A percentile compares a stretch with the other conserved stretches of the same genome.
These are phyloP conservation scores for Jatropha curcas DNA, from an alignment of 345 rosid genomes.

Conservation along the genomic window DNA sequence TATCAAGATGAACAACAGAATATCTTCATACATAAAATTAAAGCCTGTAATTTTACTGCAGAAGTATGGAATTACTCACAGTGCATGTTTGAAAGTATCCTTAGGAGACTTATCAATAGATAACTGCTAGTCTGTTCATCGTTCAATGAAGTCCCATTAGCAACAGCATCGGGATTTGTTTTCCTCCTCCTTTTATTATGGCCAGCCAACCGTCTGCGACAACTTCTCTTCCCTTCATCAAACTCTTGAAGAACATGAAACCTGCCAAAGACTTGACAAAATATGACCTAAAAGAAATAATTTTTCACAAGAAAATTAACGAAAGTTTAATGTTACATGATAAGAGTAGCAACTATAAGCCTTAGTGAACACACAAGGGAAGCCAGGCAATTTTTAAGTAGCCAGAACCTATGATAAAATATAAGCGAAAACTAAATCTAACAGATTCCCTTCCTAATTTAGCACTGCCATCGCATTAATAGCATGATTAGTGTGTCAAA, in stretches of 20 bases:
- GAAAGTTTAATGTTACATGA: background rate
- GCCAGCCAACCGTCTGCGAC: conserved; percentile 98
- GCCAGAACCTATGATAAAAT: background rate
- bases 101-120: conserved; percentile 77
- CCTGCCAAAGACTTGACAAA: conserved; percentile 43
- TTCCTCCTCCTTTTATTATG: conserved; percentile 97
- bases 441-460: background rate
- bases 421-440: background rate
- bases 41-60: background rate
- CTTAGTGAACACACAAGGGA: background rate
- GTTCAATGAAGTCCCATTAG: conserved; percentile 52
- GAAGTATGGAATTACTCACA: conserved; percentile 47
- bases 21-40: background rate
- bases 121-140: conserved; percentile 83
- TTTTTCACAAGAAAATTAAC: background rate
- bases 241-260: conserved; percentile 97
- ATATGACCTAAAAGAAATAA: conserved; percentile 7
- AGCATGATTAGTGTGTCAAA: background rate
- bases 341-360: background rate
- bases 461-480: background rate
- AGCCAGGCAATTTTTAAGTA: background rate
- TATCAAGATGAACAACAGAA: background rate
- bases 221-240: conserved; percentile 99
- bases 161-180: conserved; percentile 71
- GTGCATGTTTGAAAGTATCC: conserved; percentile 87